Percentiles rank a stretch among this genome's conserved stretches.
Conservation (phyloP, 2,329 filamentous ascomycete species). For the Fusarium tanahbumbuense region DNA sequence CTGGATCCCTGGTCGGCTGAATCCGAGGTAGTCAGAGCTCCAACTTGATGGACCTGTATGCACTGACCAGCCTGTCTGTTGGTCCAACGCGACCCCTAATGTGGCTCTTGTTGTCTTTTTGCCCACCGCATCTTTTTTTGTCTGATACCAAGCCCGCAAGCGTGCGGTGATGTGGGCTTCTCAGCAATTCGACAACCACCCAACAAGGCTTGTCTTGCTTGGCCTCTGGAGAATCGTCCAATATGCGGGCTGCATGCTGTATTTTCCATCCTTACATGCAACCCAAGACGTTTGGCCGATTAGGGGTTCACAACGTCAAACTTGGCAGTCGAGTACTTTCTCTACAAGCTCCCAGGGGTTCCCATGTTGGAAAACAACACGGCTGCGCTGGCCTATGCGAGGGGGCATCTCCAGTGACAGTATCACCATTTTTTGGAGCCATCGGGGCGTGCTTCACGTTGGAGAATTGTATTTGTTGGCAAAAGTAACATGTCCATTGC, state of each 20-base stretch:
- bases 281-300: neutral
- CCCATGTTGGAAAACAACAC: neutral
- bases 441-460: neutral
- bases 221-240: conserved; percentile 11
- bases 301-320: neutral
- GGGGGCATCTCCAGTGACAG: conserved; percentile 2
- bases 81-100: conserved; percentile 24
- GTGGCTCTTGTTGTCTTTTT: conserved; percentile 24
- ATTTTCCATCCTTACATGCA: neutral
- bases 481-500: neutral
- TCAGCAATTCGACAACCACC: conserved; percentile 20
- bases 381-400: neutral
- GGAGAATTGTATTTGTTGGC: neutral
- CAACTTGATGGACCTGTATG: conserved; percentile 30
- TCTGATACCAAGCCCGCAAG: conserved; percentile 12
- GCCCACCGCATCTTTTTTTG: conserved; percentile 30
- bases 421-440: neutral
- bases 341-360: neutral
- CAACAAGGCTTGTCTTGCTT: conserved; percentile 23
- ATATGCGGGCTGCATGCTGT: conserved; percentile 5
- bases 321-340: conserved; percentile 6
- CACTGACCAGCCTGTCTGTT: conserved; percentile 24
- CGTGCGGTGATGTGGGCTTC: conserved; percentile 15
- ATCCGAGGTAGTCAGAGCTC: conserved; percentile 20
- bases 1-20: conserved; percentile 43